These are phyloP conservation scores for Marasmius sp. DNA, from an alignment of 1,284 basidiomycete species.

Conservation along the genomic window DNA sequence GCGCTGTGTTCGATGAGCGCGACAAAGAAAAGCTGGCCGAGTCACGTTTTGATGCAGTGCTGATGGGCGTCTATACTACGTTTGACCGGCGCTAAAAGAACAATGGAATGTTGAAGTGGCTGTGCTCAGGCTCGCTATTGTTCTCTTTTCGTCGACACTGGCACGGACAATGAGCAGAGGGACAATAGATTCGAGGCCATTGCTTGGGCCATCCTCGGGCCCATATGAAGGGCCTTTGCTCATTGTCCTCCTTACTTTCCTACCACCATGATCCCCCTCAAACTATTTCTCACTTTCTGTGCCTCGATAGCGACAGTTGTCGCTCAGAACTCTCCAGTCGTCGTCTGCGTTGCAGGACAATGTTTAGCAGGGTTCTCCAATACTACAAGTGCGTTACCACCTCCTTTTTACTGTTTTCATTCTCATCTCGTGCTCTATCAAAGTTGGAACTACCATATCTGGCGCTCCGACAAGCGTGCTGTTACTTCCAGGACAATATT, in stretches of 20 bases:
- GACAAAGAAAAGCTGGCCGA: no score
- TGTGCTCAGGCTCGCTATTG: no score
- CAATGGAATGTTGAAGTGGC: no score
- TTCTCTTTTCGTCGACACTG: no score
- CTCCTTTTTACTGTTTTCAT: neutral
- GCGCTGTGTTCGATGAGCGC: no score
- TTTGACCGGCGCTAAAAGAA: no score
- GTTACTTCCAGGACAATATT: slow-evolving; percentile 74
- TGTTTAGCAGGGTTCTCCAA: slow-evolving; percentile 74
- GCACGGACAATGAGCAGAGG: neutral
- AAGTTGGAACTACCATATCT: slow-evolving; percentile 23
- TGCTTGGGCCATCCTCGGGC: neutral
- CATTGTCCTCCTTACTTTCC: neutral
- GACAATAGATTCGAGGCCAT: neutral
- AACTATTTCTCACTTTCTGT: neutral
- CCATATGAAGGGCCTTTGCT: neutral
- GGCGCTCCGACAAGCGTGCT: slow-evolving; percentile 52
- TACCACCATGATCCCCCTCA: neutral
- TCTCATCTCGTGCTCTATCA: no score
- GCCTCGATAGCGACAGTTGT: slow-evolving; percentile 22
- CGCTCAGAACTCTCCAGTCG: slow-evolving; percentile 57
- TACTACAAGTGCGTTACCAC: slow-evolving; percentile 54
- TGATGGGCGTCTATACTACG: no score
- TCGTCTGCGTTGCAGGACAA: slow-evolving; percentile 78
- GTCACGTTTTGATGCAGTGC: no score